A percentile compares a stretch with the other conserved stretches of the same genome.
Evolutionary conservation across 805 yeast species (phyloP).

Genomic region (Suhomyces sp.): DNA sequence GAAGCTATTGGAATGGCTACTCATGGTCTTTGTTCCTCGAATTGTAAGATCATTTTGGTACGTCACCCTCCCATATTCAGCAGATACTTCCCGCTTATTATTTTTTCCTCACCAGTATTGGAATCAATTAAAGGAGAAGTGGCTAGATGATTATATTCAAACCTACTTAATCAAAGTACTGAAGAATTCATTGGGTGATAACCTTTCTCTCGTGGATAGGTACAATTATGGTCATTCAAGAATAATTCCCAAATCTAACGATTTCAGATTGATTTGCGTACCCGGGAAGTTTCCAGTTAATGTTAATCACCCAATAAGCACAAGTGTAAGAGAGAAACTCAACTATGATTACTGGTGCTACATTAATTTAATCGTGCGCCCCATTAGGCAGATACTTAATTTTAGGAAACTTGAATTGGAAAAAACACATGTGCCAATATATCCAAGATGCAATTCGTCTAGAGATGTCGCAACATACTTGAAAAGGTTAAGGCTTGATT

Average conservation of each 20-base stretch:
- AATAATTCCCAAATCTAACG: conserved; percentile 58
- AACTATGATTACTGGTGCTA: conserved; percentile 30
- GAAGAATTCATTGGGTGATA: conserved; percentile 5
- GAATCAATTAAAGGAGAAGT: conserved; percentile 43
- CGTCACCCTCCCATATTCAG: conserved; percentile 49
- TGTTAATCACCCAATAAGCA: not conserved
- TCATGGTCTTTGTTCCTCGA: conserved; percentile 42
- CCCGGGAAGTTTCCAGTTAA: conserved; percentile 31
- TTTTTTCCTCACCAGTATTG: conserved; percentile 63
- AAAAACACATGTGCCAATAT: conserved; percentile 1
- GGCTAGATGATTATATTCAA: conserved; percentile 40
- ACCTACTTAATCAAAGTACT: conserved; percentile 26
- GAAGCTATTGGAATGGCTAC: conserved; percentile 58
- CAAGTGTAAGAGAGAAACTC: conserved; percentile 28
- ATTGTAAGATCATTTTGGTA: conserved; percentile 58
- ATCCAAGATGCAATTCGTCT: conserved; percentile 40
- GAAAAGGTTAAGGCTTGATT: conserved; percentile 30
- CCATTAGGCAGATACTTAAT: conserved; percentile 37
- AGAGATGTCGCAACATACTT: conserved; percentile 44
- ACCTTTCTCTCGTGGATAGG: not conserved
- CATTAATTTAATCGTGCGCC: conserved; percentile 38
- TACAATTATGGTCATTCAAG: conserved; percentile 42
- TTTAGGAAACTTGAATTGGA: conserved; percentile 11
- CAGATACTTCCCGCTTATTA: conserved; percentile 30
- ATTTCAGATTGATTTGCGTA: conserved; percentile 58